Evolutionary conservation across 192 early-diverging fungal species (phyloP).

Genomic region (Kickxella alabastrina): DNA sequence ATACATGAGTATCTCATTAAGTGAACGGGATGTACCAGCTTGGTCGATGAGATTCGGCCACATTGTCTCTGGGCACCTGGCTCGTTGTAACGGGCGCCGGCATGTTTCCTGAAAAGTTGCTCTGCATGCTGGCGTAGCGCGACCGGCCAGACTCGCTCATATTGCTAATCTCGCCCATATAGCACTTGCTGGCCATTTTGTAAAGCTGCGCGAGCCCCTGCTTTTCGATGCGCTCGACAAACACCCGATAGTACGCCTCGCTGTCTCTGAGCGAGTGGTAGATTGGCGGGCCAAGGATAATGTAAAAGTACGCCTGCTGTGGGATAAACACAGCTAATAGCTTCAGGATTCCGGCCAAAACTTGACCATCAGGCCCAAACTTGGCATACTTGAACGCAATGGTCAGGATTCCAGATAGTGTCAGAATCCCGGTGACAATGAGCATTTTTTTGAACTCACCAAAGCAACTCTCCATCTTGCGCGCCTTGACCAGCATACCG

Average conservation of each 20-base stretch:
- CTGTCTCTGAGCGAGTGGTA: slow-evolving; percentile 15
- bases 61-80: too few species aligned
- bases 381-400: slow-evolving; percentile 23
- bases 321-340: slow-evolving; percentile 25
- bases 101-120: slow-evolving; percentile 17
- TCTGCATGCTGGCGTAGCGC: slow-evolving; percentile 14
- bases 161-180: slow-evolving; percentile 27
- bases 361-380: slow-evolving; percentile 9
- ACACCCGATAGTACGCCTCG: slow-evolving; percentile 18
- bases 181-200: slow-evolving; percentile 29
- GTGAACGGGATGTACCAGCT: too few species aligned
- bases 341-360: slow-evolving; percentile 14
- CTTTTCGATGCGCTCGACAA: slow-evolving; percentile 19
- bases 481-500: slow-evolving; percentile 26
- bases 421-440: slow-evolving; percentile 6
- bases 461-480: slow-evolving; percentile 38
- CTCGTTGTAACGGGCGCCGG: too few species aligned
- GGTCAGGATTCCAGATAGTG: slow-evolving; percentile 15
- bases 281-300: slow-evolving; percentile 25
- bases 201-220: slow-evolving; percentile 32
- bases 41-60: too few species aligned
- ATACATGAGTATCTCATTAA: too few species aligned
- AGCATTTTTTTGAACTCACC: slow-evolving; percentile 23
- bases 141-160: slow-evolving; percentile 4
- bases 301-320: slow-evolving; percentile 39